Evolutionary conservation across 2,329 filamentous ascomycete species (phyloP), one percentile per base, ranked within the genome.

Genomic region (Colletotrichum tropicale): DNA sequence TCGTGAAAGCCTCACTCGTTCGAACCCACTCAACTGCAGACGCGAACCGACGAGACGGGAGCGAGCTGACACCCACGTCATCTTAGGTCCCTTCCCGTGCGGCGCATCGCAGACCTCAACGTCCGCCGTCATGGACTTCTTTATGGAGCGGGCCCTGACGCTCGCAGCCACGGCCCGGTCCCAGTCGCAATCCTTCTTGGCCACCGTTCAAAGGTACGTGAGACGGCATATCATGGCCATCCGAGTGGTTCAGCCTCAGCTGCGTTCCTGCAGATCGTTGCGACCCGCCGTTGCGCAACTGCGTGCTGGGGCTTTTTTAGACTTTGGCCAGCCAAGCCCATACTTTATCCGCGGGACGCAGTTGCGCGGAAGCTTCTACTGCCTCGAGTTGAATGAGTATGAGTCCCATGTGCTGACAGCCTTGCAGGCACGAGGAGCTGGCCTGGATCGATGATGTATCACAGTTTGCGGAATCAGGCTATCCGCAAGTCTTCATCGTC

Each of bases 371-470:
- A 3, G n/a, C 43, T 52, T 2, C 32, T 62, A 6, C 32, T 56
- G 5, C 43, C 16, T 32, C 28, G n/a, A 48, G 36, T 18, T 24
- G 21, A 55, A 15, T 9, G 38, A 43, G n/a, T 21, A 43, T 6
- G 43, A 52, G 43, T 52, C 2, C 12, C 6, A 28, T 28, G 60
- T 18, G 58, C 74, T 76, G 48, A 76, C 70, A 38, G 24, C 43
- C 34, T 55, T 12, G 3, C 36, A 76, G 74, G 34, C 75, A 66
- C 61, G 62, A 28, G 30, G 60, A 61, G n/a, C 64, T 77, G 1
- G 16, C 72, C 16, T 88, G 88, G 87, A 83, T 88, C 70, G 79
- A 81, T 71, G 56, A 82, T 26, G 78, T 85, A 48, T 84, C 86
- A 34, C 79, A 80, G 5, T 80, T 87, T 77, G 85, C 87, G 66